A percentile compares a stretch with the other conserved stretches of the same genome.
phyloP scores from a whole-genome alignment of 2,329 filamentous ascomycete genomes.

The Atkinsonella texensis region DNA sequence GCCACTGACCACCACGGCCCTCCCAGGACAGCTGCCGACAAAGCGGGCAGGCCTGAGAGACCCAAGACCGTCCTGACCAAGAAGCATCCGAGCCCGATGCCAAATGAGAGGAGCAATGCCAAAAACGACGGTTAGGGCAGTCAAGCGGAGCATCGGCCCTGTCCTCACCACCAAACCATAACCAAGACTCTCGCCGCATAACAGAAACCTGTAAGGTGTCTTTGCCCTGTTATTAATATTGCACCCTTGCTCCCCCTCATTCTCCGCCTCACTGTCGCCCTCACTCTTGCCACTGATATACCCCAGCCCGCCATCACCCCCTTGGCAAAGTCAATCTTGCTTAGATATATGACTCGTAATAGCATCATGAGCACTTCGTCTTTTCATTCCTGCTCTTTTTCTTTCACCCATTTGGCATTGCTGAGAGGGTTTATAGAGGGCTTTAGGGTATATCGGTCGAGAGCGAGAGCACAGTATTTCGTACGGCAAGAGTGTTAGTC shows the following conservation, averaged over 20 bases:
- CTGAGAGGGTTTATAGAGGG: no score
- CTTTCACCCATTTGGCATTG: not conserved
- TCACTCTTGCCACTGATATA: no score
- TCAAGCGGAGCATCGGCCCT: not conserved
- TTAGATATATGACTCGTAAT: not conserved
- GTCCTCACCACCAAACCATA: not conserved
- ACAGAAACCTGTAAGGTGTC: no score
- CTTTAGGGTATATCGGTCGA: no score
- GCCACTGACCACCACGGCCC: conserved; percentile 13
- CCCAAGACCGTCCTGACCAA: conserved; percentile 25
- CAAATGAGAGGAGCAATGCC: not conserved
- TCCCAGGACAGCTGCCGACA: conserved; percentile 8
- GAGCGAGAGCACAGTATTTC: no score
- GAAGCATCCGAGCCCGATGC: conserved; percentile 11
- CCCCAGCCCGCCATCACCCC: no score
- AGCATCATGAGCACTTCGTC: not conserved
- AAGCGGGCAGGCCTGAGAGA: conserved; percentile 6
- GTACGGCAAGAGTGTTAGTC: no score
- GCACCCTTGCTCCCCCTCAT: no score
- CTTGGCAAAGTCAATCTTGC: not conserved
- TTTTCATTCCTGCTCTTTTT: not conserved
- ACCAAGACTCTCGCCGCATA: no score
- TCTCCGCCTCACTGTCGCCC: no score
- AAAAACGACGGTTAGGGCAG: not conserved
- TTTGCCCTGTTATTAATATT: no score